Conservation (phyloP, 495 filamentous ascomycete genomes). For the Bathelium albidoporum region DNA sequence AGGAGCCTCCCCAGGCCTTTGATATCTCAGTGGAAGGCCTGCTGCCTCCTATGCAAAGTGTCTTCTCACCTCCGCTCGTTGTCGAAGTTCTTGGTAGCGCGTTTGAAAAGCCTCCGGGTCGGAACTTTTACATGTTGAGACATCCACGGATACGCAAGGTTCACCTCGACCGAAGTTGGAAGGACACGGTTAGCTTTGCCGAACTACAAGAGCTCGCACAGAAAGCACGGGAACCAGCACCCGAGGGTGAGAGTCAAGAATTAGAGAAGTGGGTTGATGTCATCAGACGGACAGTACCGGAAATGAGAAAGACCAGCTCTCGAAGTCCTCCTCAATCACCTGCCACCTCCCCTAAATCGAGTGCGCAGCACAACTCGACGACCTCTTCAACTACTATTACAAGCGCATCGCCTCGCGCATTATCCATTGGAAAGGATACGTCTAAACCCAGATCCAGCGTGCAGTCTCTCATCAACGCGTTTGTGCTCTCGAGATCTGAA, state of each 20-base stretch:
- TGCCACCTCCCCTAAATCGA: neutral
- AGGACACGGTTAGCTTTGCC: conserved; percentile 44
- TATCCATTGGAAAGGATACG: neutral
- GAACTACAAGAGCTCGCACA: conserved; percentile 48
- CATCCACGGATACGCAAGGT: conserved; percentile 56
- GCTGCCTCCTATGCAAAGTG: conserved; percentile 24
- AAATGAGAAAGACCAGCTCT: conserved; percentile 7
- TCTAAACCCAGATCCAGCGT: neutral
- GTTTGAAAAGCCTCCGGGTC: conserved; percentile 51
- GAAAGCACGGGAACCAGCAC: conserved; percentile 25
- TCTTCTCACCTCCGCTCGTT: conserved; percentile 54
- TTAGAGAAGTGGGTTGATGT: conserved; percentile 9
- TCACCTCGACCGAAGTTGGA: conserved; percentile 46
- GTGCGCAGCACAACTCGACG: neutral
- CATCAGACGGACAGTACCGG: neutral
- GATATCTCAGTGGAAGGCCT: conserved; percentile 26
- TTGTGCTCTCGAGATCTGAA: neutral
- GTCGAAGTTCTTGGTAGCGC: conserved; percentile 55
- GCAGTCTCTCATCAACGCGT: neutral
- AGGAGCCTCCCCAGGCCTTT: conserved; percentile 23
- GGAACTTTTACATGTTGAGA: conserved; percentile 48
- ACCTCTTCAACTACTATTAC: neutral
- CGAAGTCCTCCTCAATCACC: neutral
- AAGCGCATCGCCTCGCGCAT: neutral
- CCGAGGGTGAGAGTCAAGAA: conserved; percentile 14